Evolutionary conservation across 2,329 filamentous ascomycete genomes (phyloP), one percentile per base, ranked within the genome.

Genomic region (Bipolaris victoriae): DNA sequence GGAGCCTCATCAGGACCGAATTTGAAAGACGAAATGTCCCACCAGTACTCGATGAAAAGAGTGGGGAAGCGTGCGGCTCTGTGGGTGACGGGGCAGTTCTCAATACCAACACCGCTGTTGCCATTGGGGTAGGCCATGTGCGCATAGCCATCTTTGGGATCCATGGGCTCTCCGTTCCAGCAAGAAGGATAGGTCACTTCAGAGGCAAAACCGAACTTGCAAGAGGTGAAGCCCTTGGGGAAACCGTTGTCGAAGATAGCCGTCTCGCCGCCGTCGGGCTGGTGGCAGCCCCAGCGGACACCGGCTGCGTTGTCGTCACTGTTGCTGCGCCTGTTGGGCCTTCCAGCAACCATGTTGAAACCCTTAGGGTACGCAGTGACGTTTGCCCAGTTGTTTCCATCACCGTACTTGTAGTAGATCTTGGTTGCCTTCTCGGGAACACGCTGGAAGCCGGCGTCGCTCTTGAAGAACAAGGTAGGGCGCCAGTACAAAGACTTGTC

Each of bases 41-140:
- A 77, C 74, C 74, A 77, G 57, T 76, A 77, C 59, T 77, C 75
- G 18, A 76, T 71, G 62, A 77, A 77, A 52, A 77, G 73, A 36
- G 68, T 69, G 10, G 75, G 75, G 62, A 77, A 74, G 10, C 73
- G 67, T 16, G 71, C 71, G 29, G 60, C 65, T 26, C 70, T 65
- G 57, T 72, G 69, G 20, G 66, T 70, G 0, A 56, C 57, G 26
- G 74, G 74, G 58, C 74, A 77, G 46, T 71, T 70, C 44, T 75
- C 74, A 33, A 73, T 55, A 24, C 71, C 73, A 9, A 64, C 54
- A 31, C 73, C 71, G 16, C 50, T 41, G 31, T 39, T 52, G 18
- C 52, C 62, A 31, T 59, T 69, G 11, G 75, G 74, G 52, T 80
- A 82, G 9, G 81, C 70, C 72, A 76, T 75, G 60, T 77, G 74